Evolutionary conservation across 2,329 filamentous ascomycete species (phyloP).

Genomic region (Penicillium sp.): DNA sequence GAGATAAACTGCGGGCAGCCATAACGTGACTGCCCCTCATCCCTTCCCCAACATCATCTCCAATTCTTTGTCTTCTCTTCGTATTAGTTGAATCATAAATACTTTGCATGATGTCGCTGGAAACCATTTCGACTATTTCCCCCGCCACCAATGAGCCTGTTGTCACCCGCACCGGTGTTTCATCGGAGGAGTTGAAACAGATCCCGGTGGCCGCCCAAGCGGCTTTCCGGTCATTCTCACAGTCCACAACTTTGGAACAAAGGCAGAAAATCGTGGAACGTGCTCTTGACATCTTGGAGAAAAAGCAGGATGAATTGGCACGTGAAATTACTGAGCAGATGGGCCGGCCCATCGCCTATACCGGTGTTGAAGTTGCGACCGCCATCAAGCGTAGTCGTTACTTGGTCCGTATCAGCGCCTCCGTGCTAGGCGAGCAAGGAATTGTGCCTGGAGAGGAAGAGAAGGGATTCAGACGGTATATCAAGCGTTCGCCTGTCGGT

Average conservation of each 20-base stretch:
- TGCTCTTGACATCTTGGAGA: constrained; percentile 68
- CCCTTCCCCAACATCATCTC: constrained; percentile 6
- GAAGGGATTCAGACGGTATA: constrained; percentile 85
- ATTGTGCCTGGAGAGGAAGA: constrained; percentile 75
- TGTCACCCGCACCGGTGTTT: constrained; percentile 73
- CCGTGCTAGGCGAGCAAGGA: constrained; percentile 66
- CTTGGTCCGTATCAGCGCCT: constrained; percentile 76
- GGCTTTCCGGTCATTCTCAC: constrained; percentile 74
- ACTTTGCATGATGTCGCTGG: constrained; percentile 47
- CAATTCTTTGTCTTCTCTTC: constrained; percentile 3
- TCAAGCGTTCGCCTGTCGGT: constrained; percentile 83
- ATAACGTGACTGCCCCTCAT: constrained; percentile 17
- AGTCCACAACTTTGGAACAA: constrained; percentile 72
- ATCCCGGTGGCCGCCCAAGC: constrained; percentile 71
- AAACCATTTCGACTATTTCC: constrained; percentile 75
- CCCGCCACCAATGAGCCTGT: constrained; percentile 84
- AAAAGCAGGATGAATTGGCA: constrained; percentile 75
- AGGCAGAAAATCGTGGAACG: constrained; percentile 79
- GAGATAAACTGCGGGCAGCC: constrained; percentile 6
- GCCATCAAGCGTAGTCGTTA: constrained; percentile 84
- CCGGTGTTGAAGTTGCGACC: constrained; percentile 77
- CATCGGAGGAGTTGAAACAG: constrained; percentile 65
- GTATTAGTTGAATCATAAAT: not conserved
- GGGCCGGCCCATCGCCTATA: constrained; percentile 88
- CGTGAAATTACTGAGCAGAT: constrained; percentile 90